These are phyloP conservation scores for Hemileccinum rubropunctum DNA, from an alignment of 768 basidiomycete genomes.

Conservation along the genomic window DNA sequence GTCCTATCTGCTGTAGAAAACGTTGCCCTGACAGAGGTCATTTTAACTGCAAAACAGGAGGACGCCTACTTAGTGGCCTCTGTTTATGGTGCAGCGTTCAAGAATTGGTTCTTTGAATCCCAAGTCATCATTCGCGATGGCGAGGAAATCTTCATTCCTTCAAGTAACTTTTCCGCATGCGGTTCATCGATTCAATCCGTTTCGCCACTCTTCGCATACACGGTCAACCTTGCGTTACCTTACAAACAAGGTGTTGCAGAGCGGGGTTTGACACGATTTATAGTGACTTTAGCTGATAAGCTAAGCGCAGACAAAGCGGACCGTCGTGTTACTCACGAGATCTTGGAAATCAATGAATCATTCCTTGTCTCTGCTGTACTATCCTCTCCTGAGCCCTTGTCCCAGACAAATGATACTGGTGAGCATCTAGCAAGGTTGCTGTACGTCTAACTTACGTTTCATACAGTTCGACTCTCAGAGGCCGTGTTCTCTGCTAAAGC, in stretches of 20 bases:
- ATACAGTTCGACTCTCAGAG: conserved; percentile 3
- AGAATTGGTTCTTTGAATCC: conserved; percentile 42
- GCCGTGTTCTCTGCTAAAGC: conserved; percentile 29
- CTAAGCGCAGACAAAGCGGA: conserved; percentile 6
- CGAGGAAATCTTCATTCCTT: conserved; percentile 34
- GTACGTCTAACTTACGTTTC: neutral
- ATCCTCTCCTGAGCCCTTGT: conserved; percentile 16
- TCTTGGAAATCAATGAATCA: conserved; percentile 67
- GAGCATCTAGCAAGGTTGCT: neutral
- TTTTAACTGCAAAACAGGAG: conserved; percentile 49
- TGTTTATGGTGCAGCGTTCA: conserved; percentile 34
- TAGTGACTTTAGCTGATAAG: conserved; percentile 39
- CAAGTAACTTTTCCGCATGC: conserved; percentile 18
- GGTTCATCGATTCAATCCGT: conserved; percentile 6
- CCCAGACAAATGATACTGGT: conserved; percentile 7
- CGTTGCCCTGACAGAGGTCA: conserved; percentile 45
- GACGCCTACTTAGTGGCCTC: conserved; percentile 47
- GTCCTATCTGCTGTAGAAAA: conserved; percentile 27
- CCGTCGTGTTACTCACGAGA: conserved; percentile 31
- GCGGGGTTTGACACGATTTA: conserved; percentile 49
- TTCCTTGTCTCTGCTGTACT: conserved; percentile 61
- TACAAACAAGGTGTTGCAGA: conserved; percentile 66
- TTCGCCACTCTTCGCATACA: conserved; percentile 36
- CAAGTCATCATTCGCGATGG: conserved; percentile 53
- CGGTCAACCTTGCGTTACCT: conserved; percentile 63